A percentile compares a stretch with the other conserved stretches of the same genome.
Evolutionary conservation across 108 stramenopile genomes (phyloP).

Genomic region (Nitzschia palea): DNA sequence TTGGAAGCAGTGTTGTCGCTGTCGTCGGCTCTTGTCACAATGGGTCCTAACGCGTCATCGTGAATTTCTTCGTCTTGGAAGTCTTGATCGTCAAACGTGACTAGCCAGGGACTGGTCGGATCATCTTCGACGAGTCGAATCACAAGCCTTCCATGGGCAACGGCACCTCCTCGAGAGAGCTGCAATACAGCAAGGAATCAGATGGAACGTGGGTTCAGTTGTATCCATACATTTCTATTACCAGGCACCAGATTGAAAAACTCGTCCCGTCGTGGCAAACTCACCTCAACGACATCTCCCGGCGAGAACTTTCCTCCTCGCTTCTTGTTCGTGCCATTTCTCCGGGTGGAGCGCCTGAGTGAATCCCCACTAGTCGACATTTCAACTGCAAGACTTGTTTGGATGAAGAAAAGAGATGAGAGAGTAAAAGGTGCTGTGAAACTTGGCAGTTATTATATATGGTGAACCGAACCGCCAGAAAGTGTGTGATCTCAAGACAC

Average conservation of each 20-base stretch:
- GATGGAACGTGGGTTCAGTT: neutral
- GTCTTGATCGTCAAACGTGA: constrained; percentile 29
- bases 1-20: neutral
- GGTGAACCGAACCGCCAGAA: no score
- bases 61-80: constrained; percentile 22
- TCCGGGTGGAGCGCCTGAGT: constrained; percentile 20
- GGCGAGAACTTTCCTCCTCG: constrained; percentile 10
- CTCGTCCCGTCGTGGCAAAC: neutral
- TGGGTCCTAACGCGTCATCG: constrained; percentile 13
- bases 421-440: no score
- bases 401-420: no score
- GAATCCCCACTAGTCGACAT: no score
- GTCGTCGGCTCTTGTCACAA: constrained; percentile 8
- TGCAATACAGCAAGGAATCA: neutral
- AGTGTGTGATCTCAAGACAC: no score
- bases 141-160: constrained; percentile 15
- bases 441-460: no score
- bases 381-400: no score
- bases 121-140: constrained; percentile 5
- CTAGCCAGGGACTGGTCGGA: constrained; percentile 17
- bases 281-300: constrained; percentile 40
- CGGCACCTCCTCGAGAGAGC: neutral
- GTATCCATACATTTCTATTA: neutral
- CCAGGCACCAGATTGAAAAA: neutral
- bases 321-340: constrained; percentile 4